Evolutionary conservation across 202 grass and related monocot genomes (phyloP).

Genomic region (Digitaria exilis): DNA sequence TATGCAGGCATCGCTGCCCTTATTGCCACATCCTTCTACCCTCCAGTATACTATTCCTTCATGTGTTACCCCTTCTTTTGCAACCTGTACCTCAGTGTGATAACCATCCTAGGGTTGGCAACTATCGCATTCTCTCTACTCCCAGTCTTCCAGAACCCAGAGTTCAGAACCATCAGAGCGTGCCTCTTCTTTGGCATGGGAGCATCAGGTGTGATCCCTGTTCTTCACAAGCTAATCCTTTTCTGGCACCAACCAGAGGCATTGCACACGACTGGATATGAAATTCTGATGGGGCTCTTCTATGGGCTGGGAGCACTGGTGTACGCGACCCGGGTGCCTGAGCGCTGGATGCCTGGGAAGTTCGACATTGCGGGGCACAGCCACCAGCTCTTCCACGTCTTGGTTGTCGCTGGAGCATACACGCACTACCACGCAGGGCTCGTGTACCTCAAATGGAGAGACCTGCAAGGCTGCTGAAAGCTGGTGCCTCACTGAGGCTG

Average conservation of each 20-base stretch:
- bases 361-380: conserved; percentile 97
- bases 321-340: conserved; percentile 86
- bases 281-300: conserved; percentile 87
- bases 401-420: conserved; percentile 91
- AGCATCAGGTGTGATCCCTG: conserved; percentile 80
- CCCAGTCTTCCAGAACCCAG: conserved; percentile 83
- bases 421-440: conserved; percentile 88
- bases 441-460: conserved; percentile 95
- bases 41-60: conserved; percentile 94
- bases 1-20: conserved; percentile 95
- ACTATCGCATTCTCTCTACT: conserved; percentile 76
- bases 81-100: conserved; percentile 82
- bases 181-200: conserved; percentile 96
- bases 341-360: conserved; percentile 98
- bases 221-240: conserved; percentile 81
- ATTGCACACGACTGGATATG: conserved; percentile 85
- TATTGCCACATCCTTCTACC: conserved; percentile 93
- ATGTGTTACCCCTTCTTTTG: conserved; percentile 95
- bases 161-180: conserved; percentile 75
- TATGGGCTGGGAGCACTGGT: conserved; percentile 91
- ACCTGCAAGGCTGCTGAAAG: conserved; percentile 75
- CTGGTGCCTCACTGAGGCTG: not conserved
- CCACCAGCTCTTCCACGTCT: conserved; percentile 93
- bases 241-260: conserved; percentile 85
- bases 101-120: conserved; percentile 81